phyloP scores from a whole-genome alignment of 805 yeast genomes.

The Lipomyces anomalus region DNA sequence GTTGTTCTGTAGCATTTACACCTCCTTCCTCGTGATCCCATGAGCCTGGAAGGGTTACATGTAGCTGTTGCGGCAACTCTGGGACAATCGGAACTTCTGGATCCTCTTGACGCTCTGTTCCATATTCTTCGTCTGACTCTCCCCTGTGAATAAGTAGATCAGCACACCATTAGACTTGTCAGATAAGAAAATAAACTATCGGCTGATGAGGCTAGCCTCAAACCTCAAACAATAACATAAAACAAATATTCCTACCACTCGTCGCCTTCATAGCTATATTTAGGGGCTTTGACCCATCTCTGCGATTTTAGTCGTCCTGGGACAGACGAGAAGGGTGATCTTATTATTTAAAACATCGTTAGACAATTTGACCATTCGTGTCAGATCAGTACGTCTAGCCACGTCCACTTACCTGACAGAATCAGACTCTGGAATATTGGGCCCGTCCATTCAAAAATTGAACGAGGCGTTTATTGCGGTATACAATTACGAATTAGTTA shows the following conservation, averaged over 20 bases:
- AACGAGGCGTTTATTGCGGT: background rate
- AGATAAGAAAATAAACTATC: no score
- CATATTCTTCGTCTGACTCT: background rate
- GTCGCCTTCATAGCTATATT: conserved; percentile 4
- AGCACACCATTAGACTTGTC: no score
- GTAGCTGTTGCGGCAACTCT: background rate
- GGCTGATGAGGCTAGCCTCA: no score
- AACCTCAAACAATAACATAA: no score
- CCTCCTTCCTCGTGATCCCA: no score
- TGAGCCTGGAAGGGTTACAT: no score
- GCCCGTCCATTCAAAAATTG: no score
- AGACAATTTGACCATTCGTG: background rate
- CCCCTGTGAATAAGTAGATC: no score
- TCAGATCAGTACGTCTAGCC: background rate
- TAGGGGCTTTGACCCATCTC: conserved; percentile 5
- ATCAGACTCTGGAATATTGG: background rate
- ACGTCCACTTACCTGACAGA: background rate
- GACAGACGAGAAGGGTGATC: background rate
- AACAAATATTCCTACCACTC: conserved; percentile 2
- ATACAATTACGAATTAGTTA: background rate
- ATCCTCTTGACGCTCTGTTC: no score
- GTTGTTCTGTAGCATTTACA: no score
- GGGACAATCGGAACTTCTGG: background rate
- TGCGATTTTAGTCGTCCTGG: conserved; percentile 5
- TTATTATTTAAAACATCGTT: background rate